Evolutionary conservation across 2,329 filamentous ascomycete species (phyloP), one percentile per base, ranked within the genome.

Genomic region (Thermochaetoides dissita): DNA sequence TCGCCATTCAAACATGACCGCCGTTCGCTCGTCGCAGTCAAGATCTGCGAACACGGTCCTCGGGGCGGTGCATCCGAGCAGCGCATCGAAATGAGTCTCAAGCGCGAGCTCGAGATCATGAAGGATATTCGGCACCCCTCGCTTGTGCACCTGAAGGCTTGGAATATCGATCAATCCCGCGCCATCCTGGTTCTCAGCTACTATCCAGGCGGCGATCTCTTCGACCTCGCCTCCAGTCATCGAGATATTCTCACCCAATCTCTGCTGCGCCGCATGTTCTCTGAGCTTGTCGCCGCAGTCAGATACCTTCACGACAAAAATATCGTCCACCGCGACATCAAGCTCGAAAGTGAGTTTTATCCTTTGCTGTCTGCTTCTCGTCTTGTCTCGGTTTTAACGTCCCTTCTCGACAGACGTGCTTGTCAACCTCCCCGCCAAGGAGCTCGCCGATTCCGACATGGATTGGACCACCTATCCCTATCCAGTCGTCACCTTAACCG

Each of bases 251-350:
- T 95, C 38, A 77, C 72, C 4, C 74, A 84, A 0, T 57, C 66
- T 2, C 64, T 96, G 37, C 70, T 95, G 38, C 75, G 85, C 50
- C 76, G 91, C 40, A 87, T 96, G 43, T 95, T 95, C 60, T 73
- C 88, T 10, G 91, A 98, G 60, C 62, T 96, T 49, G 79, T 96
- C 24, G 79, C 76, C 47, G 91, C 89, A 0, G 81, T 94, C 32
- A 74, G 72, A 44, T 95, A 96, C 64, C 67, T 98, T 38, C 91
- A 98, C 61, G 68, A 76, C 41, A 70, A 84, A 53, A 80, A 76
- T 51, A 94, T 98, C 57, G 89, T 96, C 41, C 91, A 98, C 59
- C 79, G 91, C 46, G 91, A 98, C 61, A 93, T 98, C 62, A 98
- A 98, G 65, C 79, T 98, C 45, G 91, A 98, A 69, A 54, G 51